Conservation (phyloP, 176 grass and related monocot genomes). For the Aegilops umbellulata region DNA sequence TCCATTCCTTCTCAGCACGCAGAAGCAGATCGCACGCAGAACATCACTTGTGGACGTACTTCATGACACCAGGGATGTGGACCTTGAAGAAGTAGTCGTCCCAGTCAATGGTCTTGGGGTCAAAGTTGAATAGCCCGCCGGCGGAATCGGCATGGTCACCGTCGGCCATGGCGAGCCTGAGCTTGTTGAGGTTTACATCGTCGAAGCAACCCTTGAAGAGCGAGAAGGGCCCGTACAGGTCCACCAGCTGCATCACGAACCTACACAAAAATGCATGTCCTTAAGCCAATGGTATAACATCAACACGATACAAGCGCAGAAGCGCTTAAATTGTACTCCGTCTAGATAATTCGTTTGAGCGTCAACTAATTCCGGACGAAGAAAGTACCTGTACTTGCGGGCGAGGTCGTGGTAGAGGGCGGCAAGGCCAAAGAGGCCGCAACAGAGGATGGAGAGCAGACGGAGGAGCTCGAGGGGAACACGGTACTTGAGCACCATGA, state of each 20-base stretch:
- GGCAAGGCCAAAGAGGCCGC: constrained; percentile 24
- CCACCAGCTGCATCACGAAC: constrained; percentile 60
- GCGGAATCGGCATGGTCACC: background rate
- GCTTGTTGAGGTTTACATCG: constrained; percentile 37
- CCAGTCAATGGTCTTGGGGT: constrained; percentile 52
- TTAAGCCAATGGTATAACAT: background rate
- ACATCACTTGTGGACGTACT: constrained; percentile 46
- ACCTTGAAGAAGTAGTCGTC: constrained; percentile 48
- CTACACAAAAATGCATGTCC: background rate
- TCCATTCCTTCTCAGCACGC: background rate
- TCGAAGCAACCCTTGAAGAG: constrained; percentile 72
- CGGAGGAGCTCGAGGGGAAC: constrained; percentile 58
- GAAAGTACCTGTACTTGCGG: constrained; percentile 29
- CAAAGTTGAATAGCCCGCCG: constrained; percentile 29
- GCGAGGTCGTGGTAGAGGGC: constrained; percentile 31
- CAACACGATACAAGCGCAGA: background rate
- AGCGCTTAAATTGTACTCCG: no score
- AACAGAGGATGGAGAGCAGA: constrained; percentile 30
- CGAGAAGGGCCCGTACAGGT: constrained; percentile 58
- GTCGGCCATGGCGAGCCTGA: constrained; percentile 5
- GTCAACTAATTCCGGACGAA: no score
- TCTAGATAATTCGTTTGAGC: no score
- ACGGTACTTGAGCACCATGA: constrained; percentile 61
- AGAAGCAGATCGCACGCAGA: background rate
- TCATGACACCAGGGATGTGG: constrained; percentile 60